Evolutionary conservation across 371 early-diverging fungal genomes (phyloP).

Genomic region (Ordospora colligata): DNA sequence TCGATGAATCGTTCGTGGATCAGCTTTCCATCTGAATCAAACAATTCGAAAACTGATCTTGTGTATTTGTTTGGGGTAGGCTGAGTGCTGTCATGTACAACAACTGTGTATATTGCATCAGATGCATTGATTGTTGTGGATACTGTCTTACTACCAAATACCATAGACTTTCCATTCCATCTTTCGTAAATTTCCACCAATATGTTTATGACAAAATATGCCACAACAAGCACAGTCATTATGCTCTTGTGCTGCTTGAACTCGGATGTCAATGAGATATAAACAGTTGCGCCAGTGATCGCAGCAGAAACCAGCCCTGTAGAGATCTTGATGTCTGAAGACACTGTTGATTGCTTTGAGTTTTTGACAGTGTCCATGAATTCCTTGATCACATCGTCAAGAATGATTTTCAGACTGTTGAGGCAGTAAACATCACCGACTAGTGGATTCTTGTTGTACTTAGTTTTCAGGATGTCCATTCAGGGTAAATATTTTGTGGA

Average conservation of each 20-base stretch:
- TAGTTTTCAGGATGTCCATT: conserved; percentile 34
- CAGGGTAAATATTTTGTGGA: conserved; percentile 5
- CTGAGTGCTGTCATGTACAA: conserved; percentile 22
- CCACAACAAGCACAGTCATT: neutral
- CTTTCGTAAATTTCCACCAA: conserved; percentile 13
- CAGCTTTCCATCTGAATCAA: conserved; percentile 38
- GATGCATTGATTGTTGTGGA: neutral
- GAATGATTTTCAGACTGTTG: conserved; percentile 37
- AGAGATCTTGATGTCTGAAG: conserved; percentile 30
- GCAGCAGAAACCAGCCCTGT: conserved; percentile 41
- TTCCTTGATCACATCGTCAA: conserved; percentile 44
- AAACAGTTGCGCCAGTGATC: neutral
- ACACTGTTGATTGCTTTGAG: conserved; percentile 8
- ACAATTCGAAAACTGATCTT: conserved; percentile 47
- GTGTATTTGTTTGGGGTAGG: conserved; percentile 34
- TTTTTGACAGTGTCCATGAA: conserved; percentile 19
- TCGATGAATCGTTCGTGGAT: conserved; percentile 31
- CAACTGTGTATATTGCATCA: conserved; percentile 22
- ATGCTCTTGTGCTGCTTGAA: conserved; percentile 36
- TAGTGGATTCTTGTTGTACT: conserved; percentile 42
- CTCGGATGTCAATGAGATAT: conserved; percentile 30
- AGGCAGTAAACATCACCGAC: conserved; percentile 43
- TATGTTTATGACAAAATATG: conserved; percentile 42
- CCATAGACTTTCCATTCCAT: neutral
- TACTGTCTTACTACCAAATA: neutral